These are phyloP conservation scores for Cryphonectria radicalis DNA, from an alignment of 2,329 filamentous ascomycete species.

Conservation along the genomic window DNA sequence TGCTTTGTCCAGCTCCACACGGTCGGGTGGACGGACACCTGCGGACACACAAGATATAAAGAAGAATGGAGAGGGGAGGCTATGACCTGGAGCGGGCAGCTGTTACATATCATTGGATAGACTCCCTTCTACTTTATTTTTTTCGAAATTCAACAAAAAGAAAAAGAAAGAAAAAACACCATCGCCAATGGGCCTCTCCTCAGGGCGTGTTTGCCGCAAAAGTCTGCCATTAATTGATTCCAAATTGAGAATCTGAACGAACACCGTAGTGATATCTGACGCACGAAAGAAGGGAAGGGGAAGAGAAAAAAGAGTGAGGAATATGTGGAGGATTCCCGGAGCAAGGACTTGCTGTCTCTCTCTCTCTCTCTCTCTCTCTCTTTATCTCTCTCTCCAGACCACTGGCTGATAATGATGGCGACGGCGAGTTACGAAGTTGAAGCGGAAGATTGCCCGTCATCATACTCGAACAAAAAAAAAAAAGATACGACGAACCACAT, in stretches of 20 bases:
- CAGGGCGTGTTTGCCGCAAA: background rate
- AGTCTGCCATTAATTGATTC: background rate
- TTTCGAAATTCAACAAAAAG: too few relatives aligned
- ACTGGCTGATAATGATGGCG: background rate
- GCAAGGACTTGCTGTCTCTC: background rate
- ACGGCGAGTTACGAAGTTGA: background rate
- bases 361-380: background rate
- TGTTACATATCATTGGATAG: slow-evolving; percentile 4
- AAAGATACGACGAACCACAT: background rate
- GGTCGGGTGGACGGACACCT: background rate
- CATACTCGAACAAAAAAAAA: background rate
- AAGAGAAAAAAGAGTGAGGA: too few relatives aligned
- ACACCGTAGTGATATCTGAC: too few relatives aligned
- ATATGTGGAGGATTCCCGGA: too few relatives aligned
- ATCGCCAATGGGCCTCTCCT: background rate
- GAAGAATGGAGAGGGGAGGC: background rate
- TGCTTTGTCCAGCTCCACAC: background rate
- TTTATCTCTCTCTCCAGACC: background rate
- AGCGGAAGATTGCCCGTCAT: background rate
- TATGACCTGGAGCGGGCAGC: background rate
- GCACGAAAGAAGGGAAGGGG: too few relatives aligned
- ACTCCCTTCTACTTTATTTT: slow-evolving; percentile 14
- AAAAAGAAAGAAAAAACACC: background rate
- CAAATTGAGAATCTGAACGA: too few relatives aligned
- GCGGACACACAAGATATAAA: background rate